Evolutionary conservation across 2,329 filamentous ascomycete species (phyloP).

Genomic region (Fusarium keratoplasticum): DNA sequence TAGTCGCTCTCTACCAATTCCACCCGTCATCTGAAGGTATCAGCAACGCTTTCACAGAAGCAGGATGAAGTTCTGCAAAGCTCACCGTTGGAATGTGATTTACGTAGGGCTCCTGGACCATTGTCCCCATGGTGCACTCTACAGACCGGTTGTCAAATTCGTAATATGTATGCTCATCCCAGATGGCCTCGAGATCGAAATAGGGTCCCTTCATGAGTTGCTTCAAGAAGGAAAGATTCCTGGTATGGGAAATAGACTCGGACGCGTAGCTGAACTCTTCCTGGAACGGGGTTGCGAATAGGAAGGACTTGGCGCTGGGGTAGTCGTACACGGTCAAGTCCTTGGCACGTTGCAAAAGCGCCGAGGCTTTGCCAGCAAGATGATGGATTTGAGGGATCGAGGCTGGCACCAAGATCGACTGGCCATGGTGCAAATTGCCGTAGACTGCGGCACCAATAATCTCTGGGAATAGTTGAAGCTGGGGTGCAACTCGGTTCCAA

Average conservation of each 20-base stretch:
- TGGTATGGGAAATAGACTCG: conserved; percentile 75
- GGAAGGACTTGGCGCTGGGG: conserved; percentile 46
- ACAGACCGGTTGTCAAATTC: conserved; percentile 78
- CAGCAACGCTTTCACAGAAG: background rate
- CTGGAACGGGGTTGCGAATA: conserved; percentile 62
- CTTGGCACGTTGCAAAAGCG: background rate
- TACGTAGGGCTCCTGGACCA: conserved; percentile 83
- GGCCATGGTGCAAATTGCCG: conserved; percentile 1
- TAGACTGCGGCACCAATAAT: conserved; percentile 41
- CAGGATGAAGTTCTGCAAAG: conserved; percentile 20
- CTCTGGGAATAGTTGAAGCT: conserved; percentile 23
- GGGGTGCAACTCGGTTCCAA: conserved; percentile 37
- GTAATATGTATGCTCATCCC: conserved; percentile 80
- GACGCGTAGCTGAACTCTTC: conserved; percentile 61
- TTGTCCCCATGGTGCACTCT: conserved; percentile 80
- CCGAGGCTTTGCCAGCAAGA: conserved; percentile 17
- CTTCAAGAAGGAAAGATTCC: conserved; percentile 69
- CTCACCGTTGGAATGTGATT: conserved; percentile 78
- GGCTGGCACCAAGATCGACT: background rate
- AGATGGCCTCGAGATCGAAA: conserved; percentile 81
- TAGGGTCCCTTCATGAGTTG: conserved; percentile 62
- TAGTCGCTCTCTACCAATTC: conserved; percentile 72
- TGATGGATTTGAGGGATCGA: conserved; percentile 31
- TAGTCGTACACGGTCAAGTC: conserved; percentile 53
- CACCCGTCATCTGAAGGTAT: conserved; percentile 68